A percentile compares a stretch with the other conserved stretches of the same genome.
These are phyloP conservation scores for Dillenia turbinata DNA, from an alignment of 164 flowering plant species.

Conservation along the genomic window DNA sequence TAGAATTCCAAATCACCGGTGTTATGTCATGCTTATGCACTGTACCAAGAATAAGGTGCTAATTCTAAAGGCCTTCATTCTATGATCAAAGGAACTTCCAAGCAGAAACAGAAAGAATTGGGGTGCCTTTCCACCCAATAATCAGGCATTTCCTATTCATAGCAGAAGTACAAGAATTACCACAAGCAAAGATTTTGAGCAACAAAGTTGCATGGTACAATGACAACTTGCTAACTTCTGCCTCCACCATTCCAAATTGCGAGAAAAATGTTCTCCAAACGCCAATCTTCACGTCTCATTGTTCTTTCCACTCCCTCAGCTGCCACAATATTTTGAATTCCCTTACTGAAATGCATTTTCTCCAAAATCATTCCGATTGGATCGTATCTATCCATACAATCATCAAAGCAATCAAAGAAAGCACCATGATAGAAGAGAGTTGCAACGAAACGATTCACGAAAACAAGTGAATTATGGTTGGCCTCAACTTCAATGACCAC, in stretches of 20 bases:
- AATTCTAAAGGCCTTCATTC: too few relatives aligned
- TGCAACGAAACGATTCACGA: constrained; percentile 11
- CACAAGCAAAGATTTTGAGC: background rate
- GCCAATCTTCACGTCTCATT: constrained; percentile 2
- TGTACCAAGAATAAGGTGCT: too few relatives aligned
- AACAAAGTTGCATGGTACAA: constrained; percentile 10
- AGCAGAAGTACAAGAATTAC: constrained; percentile 1
- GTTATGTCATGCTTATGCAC: too few relatives aligned
- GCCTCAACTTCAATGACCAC: constrained; percentile 10
- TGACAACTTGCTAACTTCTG: constrained; percentile 5
- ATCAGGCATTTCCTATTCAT: constrained; percentile 10
- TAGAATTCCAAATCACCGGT: too few relatives aligned
- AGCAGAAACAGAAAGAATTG: constrained; percentile 12
- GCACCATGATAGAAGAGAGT: constrained; percentile 9
- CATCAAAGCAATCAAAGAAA: constrained; percentile 9
- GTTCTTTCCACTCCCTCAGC: constrained; percentile 12
- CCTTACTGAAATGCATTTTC: background rate
- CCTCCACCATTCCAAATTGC: constrained; percentile 9
- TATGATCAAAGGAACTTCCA: constrained; percentile 7
- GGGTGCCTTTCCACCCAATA: constrained; percentile 15
- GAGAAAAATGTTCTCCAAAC: constrained; percentile 11
- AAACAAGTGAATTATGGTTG: constrained; percentile 9
- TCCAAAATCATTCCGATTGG: background rate
- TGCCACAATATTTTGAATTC: constrained; percentile 6
- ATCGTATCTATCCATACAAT: background rate